These are phyloP conservation scores for Candida krabiensis DNA, from an alignment of 805 yeast genomes.

Conservation along the genomic window DNA sequence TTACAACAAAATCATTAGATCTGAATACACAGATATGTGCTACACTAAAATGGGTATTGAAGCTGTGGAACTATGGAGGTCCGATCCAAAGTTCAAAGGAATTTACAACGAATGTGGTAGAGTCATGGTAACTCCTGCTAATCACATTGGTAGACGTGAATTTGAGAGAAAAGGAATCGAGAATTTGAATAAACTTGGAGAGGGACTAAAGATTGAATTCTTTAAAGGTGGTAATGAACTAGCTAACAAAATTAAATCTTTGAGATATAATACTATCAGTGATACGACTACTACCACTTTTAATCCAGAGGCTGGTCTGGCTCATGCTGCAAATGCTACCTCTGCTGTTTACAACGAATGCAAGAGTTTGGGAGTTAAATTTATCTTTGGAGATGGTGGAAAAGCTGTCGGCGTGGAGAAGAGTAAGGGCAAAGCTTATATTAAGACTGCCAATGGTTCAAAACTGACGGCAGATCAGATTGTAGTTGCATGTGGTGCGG, in stretches of 20 bases:
- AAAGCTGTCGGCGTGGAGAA: slow-evolving; percentile 19
- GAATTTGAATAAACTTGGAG: slow-evolving; percentile 30
- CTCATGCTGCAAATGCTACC: slow-evolving; percentile 41
- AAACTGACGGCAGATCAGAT: slow-evolving; percentile 35
- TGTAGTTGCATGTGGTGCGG: slow-evolving; percentile 40
- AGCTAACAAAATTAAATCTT: slow-evolving; percentile 22
- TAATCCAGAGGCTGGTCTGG: slow-evolving; percentile 45
- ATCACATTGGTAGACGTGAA: slow-evolving; percentile 34
- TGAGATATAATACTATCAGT: slow-evolving; percentile 15
- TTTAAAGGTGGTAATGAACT: slow-evolving; percentile 33
- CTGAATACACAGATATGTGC: slow-evolving; percentile 44
- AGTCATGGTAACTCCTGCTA: slow-evolving; percentile 37
- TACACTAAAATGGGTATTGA: slow-evolving; percentile 46
- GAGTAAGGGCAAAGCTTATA: slow-evolving; percentile 14
- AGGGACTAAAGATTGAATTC: slow-evolving; percentile 29
- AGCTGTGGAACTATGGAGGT: slow-evolving; percentile 41
- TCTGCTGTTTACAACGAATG: slow-evolving; percentile 32
- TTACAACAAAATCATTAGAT: slow-evolving; percentile 47
- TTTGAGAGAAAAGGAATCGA: slow-evolving; percentile 40
- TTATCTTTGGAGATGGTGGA: slow-evolving; percentile 35
- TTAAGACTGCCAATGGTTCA: slow-evolving; percentile 30
- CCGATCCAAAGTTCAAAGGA: slow-evolving; percentile 33
- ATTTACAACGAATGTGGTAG: slow-evolving; percentile 43
- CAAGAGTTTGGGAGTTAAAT: slow-evolving; percentile 33
- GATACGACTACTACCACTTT: slow-evolving; percentile 19